These are phyloP conservation scores for Leishmania gerbilli DNA, from an alignment of 208 protist species.

Conservation along the genomic window DNA sequence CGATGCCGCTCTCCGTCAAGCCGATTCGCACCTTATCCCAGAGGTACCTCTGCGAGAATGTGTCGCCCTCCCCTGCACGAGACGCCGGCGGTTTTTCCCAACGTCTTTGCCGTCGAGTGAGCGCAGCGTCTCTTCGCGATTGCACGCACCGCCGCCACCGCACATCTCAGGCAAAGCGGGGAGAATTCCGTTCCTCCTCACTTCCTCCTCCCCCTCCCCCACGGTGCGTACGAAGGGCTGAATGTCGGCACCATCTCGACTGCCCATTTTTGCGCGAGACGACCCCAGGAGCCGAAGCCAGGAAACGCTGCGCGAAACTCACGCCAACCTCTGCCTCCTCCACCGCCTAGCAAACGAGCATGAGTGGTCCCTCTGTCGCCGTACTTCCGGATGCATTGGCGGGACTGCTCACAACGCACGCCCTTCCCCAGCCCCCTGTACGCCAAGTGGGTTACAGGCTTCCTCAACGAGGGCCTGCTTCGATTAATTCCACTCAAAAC, in stretches of 20 bases:
- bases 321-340: constrained; percentile 35
- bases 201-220: not conserved
- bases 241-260: constrained; percentile 26
- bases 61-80: constrained; percentile 23
- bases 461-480: constrained; percentile 42
- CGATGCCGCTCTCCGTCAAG: constrained; percentile 37
- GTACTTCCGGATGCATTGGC: constrained; percentile 43
- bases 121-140: constrained; percentile 31
- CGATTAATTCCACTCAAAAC: constrained; percentile 32
- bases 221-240: constrained; percentile 32
- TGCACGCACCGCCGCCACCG: constrained; percentile 26
- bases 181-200: not conserved
- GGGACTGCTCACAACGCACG: constrained; percentile 48
- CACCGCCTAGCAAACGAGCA: constrained; percentile 14
- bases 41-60: constrained; percentile 39
- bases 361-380: constrained; percentile 17
- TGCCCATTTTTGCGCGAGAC: constrained; percentile 1
- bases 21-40: constrained; percentile 41
- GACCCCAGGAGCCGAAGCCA: not conserved
- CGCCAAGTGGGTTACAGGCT: constrained; percentile 33
- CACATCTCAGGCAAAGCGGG: constrained; percentile 33
- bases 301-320: constrained; percentile 10
- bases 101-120: constrained; percentile 15
- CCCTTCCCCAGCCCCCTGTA: constrained; percentile 51
- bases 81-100: constrained; percentile 21